Evolutionary conservation across 495 filamentous ascomycete genomes (phyloP).

Genomic region (Neurospora sp.): DNA sequence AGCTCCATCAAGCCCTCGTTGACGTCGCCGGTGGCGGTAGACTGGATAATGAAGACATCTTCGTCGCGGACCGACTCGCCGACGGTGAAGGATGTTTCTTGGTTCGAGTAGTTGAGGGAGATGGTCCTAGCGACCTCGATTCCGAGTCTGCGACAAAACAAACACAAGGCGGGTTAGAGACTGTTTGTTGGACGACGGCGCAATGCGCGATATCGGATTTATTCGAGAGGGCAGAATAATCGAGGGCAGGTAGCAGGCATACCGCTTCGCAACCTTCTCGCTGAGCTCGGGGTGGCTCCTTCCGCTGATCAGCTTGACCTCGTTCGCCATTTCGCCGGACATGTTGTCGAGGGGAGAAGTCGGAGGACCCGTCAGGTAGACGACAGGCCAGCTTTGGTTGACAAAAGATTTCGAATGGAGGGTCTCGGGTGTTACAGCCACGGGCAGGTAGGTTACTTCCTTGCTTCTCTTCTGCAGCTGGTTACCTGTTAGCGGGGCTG

Average conservation of each 20-base stretch:
- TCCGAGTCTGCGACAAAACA: conserved; percentile 52
- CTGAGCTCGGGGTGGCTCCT: conserved; percentile 92
- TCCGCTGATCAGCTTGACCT: conserved; percentile 91
- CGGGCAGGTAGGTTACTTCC: conserved; percentile 4
- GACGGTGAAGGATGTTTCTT: conserved; percentile 93
- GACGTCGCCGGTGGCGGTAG: conserved; percentile 89
- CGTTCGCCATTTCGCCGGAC: conserved; percentile 56
- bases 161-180: background rate
- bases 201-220: background rate
- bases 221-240: background rate
- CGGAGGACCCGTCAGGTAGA: conserved; percentile 5
- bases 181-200: conserved; percentile 2
- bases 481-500: conserved; percentile 21
- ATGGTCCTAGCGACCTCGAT: conserved; percentile 94
- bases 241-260: conserved; percentile 12
- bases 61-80: conserved; percentile 95
- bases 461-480: conserved; percentile 6
- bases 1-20: conserved; percentile 99
- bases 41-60: conserved; percentile 97
- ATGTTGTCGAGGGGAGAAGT: conserved; percentile 14
- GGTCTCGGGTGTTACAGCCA: background rate
- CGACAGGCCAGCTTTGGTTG: conserved; percentile 8
- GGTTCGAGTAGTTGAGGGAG: conserved; percentile 93
- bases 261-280: conserved; percentile 85
- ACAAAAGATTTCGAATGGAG: conserved; percentile 6